Evolutionary conservation across 768 basidiomycete species (phyloP).

Genomic region (Cystobasidium ongulense): DNA sequence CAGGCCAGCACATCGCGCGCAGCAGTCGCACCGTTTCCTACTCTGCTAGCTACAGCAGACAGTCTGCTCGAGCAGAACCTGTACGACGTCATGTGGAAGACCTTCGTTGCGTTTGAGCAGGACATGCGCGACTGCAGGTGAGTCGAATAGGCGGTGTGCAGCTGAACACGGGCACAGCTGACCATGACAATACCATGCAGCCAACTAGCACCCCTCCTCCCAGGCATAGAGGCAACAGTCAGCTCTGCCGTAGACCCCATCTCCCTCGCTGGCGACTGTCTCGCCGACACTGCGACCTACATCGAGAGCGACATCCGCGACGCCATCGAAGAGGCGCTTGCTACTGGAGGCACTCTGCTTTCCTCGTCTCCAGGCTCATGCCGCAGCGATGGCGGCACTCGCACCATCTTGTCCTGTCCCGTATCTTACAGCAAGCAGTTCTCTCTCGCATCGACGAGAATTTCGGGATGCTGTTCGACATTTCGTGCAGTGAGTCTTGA

Average conservation of each 20-base stretch:
- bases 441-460: conserved; percentile 18
- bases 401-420: neutral
- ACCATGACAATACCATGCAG: neutral
- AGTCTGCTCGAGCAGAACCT: conserved; percentile 24
- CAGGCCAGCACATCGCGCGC: neutral
- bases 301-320: conserved; percentile 22
- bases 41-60: conserved; percentile 5
- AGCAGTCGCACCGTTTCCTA: conserved; percentile 16
- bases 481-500: conserved; percentile 17
- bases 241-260: conserved; percentile 24
- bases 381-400: neutral
- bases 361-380: neutral
- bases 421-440: conserved; percentile 18
- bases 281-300: conserved; percentile 1
- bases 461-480: conserved; percentile 18
- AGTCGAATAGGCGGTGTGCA: neutral
- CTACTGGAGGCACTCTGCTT: neutral
- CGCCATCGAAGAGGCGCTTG: conserved; percentile 8
- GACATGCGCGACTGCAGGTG: conserved; percentile 13
- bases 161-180: too few species aligned
- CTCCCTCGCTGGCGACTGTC: conserved; percentile 8
- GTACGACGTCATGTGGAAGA: conserved; percentile 28
- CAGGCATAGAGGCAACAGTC: conserved; percentile 22
- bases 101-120: conserved; percentile 28
- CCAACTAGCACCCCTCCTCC: neutral